Conservation (phyloP, 2,329 filamentous ascomycete genomes). For the Alternaria sp. region DNA sequence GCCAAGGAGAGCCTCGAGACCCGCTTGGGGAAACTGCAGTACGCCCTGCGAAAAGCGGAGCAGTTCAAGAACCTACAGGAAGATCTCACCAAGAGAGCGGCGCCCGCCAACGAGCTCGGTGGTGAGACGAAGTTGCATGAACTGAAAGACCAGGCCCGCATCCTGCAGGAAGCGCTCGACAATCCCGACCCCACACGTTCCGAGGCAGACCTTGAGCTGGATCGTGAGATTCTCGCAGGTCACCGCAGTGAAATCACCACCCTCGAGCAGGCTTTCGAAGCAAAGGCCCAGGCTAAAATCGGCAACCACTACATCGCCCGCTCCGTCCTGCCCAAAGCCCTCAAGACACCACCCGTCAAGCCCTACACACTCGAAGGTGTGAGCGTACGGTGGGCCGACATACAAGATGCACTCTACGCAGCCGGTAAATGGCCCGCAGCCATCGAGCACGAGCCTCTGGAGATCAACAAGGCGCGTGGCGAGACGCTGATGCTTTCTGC, state of each 20-base stretch:
- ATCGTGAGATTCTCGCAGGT: constrained; percentile 17
- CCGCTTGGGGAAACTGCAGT: constrained; percentile 29
- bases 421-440: constrained; percentile 25
- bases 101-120: constrained; percentile 27
- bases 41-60: constrained; percentile 31
- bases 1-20: constrained; percentile 30
- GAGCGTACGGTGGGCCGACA: constrained; percentile 42
- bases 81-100: constrained; percentile 18
- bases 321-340: constrained; percentile 28
- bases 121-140: constrained; percentile 25
- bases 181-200: constrained; percentile 22
- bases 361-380: constrained; percentile 37
- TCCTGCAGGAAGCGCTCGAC: constrained; percentile 17
- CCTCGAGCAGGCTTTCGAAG: constrained; percentile 32
- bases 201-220: constrained; percentile 12
- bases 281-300: constrained; percentile 19
- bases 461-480: constrained; percentile 17
- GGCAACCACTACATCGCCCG: constrained; percentile 29
- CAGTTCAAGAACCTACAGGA: constrained; percentile 28
- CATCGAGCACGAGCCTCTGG: constrained; percentile 30
- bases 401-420: constrained; percentile 40
- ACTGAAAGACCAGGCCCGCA: constrained; percentile 16
- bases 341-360: constrained; percentile 23
- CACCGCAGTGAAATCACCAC: constrained; percentile 18
- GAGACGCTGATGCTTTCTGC: constrained; percentile 20